Evolutionary conservation across 805 yeast genomes (phyloP).

Genomic region (Maudiozyma bulderi): DNA sequence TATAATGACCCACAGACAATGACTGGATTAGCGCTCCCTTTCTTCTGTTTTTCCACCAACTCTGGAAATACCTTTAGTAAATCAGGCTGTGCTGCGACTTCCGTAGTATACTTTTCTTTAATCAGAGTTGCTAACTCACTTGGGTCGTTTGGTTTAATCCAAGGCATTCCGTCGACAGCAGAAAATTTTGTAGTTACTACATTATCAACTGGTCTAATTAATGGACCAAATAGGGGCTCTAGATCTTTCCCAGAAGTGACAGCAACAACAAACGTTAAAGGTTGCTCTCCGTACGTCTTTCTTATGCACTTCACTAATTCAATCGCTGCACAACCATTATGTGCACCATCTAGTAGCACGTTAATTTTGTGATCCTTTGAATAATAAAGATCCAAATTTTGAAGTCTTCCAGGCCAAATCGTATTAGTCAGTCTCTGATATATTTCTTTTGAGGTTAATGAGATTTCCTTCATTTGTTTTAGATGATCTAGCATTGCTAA

Average conservation of each 20-base stretch:
- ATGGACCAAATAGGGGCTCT: conserved; percentile 38
- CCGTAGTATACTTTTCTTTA: conserved; percentile 19
- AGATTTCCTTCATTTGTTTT: conserved; percentile 15
- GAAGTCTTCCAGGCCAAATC: conserved; percentile 84
- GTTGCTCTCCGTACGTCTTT: conserved; percentile 12
- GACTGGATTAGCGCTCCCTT: conserved; percentile 15
- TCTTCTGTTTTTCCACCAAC: background rate
- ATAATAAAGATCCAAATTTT: conserved; percentile 32
- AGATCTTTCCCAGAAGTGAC: conserved; percentile 67
- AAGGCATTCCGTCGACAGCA: conserved; percentile 83
- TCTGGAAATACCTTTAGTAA: conserved; percentile 9
- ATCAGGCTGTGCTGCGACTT: conserved; percentile 20
- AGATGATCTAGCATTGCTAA: conserved; percentile 40
- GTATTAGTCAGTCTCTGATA: conserved; percentile 45
- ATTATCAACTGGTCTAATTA: conserved; percentile 43
- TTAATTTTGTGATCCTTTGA: conserved; percentile 12
- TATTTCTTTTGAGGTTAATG: conserved; percentile 31
- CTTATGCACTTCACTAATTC: conserved; percentile 52
- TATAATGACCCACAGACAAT: conserved; percentile 68
- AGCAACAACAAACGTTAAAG: conserved; percentile 54
- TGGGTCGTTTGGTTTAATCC: conserved; percentile 52
- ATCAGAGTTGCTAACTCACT: conserved; percentile 17
- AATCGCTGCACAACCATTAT: conserved; percentile 76
- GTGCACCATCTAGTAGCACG: conserved; percentile 80
- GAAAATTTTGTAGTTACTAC: conserved; percentile 58